These are phyloP conservation scores for Sungouiozyma intestinalis DNA, from an alignment of 805 yeast species.

Conservation along the genomic window DNA sequence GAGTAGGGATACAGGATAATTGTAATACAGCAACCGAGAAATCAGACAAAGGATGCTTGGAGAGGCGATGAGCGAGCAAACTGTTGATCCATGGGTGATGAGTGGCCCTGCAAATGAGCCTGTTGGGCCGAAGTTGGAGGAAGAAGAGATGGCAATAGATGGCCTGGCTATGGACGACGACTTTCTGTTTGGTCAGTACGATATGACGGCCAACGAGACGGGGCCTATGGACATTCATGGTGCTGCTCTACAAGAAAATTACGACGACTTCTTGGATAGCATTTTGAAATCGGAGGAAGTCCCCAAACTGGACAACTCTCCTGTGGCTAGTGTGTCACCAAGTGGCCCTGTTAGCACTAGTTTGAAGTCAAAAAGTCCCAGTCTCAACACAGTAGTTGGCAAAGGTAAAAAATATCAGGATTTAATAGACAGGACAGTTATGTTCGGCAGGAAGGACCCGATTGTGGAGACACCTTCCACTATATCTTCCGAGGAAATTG, in stretches of 20 bases:
- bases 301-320: not conserved
- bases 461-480: not conserved
- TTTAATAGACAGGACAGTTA: slow-evolving; percentile 7
- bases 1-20: not conserved
- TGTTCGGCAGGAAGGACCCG: slow-evolving; percentile 9
- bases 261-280: not conserved
- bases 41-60: not conserved
- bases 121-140: not conserved
- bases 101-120: not conserved
- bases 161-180: not conserved
- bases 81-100: not conserved
- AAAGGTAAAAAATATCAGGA: slow-evolving; percentile 1
- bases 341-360: not conserved
- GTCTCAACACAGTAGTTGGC: too few species aligned
- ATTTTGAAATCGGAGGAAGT: not conserved
- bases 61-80: not conserved
- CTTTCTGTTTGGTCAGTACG: not conserved
- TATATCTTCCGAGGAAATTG: not conserved
- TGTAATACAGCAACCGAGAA: not conserved
- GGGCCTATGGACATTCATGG: not conserved
- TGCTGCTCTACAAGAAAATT: not conserved
- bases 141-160: not conserved
- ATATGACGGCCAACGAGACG: not conserved
- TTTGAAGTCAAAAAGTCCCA: not conserved
- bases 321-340: not conserved